phyloP scores from a whole-genome alignment of 139 green algal species.

The Chlamydomonas sp. region DNA sequence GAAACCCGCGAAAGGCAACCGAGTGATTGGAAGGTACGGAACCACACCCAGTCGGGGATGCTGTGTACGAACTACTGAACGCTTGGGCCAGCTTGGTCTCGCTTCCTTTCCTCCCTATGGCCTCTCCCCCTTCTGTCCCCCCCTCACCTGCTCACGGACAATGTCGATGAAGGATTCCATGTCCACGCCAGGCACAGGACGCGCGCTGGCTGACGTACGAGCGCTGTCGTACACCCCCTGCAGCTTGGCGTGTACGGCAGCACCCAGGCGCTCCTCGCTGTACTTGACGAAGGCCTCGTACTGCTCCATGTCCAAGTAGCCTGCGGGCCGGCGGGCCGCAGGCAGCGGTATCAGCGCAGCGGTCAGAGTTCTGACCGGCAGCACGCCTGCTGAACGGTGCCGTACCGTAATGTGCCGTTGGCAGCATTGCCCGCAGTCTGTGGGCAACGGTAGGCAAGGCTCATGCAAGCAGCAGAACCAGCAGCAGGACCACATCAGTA shows the following conservation, averaged over 20 bases:
- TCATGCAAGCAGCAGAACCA: too few species aligned
- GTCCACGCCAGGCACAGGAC: neutral
- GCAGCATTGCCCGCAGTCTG: too few species aligned
- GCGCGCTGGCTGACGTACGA: neutral
- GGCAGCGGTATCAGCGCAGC: neutral
- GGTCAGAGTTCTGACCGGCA: neutral
- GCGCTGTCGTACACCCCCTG: neutral
- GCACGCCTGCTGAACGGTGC: too few species aligned
- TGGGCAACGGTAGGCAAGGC: too few species aligned
- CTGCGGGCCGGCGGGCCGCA: neutral
- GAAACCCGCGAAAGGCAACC: too few species aligned
- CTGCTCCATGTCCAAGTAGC: conserved; percentile 6
- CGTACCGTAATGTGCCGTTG: too few species aligned
- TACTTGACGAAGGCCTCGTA: neutral
- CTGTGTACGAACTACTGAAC: too few species aligned
- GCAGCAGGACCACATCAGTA: too few species aligned
- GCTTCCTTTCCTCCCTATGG: neutral
- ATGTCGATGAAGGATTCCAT: conserved; percentile 35
- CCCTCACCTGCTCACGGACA: conserved; percentile 23
- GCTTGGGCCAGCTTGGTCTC: neutral
- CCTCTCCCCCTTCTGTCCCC: neutral
- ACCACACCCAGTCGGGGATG: too few species aligned
- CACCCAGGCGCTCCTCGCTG: conserved; percentile 22
- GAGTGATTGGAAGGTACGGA: too few species aligned
- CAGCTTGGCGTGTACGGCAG: neutral